Conservation (phyloP, 225 moss, liverwort and hornwort genomes). For the Pleurozium schreberi region DNA sequence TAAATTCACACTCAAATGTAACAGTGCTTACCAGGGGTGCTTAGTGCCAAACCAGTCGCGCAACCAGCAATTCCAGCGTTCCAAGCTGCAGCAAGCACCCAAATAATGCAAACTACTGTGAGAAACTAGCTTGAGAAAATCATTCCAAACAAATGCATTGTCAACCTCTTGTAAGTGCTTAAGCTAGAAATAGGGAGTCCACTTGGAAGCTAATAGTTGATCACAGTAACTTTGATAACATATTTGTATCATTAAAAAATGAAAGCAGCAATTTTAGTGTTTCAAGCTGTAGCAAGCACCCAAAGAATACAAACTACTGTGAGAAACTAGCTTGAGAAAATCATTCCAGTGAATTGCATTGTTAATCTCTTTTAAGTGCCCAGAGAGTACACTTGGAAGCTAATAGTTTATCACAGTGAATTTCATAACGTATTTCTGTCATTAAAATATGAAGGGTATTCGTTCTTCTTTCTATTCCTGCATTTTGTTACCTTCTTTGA, state of each 20-base stretch:
- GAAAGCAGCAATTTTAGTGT: conserved; percentile 77
- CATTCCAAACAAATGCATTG: neutral
- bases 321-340: neutral
- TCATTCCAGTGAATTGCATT: neutral
- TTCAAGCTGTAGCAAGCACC: conserved; percentile 52
- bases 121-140: neutral
- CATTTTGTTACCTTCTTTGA: neutral
- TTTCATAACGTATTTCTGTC: neutral
- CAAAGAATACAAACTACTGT: neutral
- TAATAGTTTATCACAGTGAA: neutral
- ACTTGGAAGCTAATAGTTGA: neutral
- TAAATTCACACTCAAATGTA: too few species aligned
- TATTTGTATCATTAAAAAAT: neutral
- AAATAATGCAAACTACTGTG: neutral
- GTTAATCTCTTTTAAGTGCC: neutral
- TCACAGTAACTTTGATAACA: neutral
- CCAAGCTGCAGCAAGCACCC: conserved; percentile 48
- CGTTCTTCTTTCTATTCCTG: neutral
- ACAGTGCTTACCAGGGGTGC: conserved; percentile 89
- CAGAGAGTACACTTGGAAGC: neutral
- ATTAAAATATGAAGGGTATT: neutral
- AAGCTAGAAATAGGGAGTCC: neutral
- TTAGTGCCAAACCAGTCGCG: conserved; percentile 91
- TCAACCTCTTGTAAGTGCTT: neutral
- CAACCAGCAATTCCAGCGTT: conserved; percentile 97